Evolutionary conservation across 2,329 filamentous ascomycete genomes (phyloP), one percentile per base, ranked within the genome.

Genomic region (Aureobasidium leucospermi): DNA sequence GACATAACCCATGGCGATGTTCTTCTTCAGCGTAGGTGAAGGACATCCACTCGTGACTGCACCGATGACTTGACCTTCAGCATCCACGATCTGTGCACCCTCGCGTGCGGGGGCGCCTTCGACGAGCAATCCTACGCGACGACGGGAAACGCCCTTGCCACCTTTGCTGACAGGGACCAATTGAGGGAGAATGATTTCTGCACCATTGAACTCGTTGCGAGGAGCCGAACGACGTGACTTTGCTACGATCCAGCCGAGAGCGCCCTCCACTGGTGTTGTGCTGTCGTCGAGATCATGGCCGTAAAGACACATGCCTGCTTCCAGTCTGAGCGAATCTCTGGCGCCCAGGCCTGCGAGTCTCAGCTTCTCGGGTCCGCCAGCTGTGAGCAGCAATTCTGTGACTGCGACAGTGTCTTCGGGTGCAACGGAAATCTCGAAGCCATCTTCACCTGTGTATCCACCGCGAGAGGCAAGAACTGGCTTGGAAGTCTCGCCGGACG

Each of bases 261-360:
- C 80, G 1, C 82, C 86, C 69, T 85, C 82, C 4, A 87, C 84
- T 1, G 87, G 86, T 1, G 87, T 89, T 10, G 83, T 87, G 0
- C 78, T 78, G 60, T 96, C 93, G 71, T 95, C 86, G 39, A 99
- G 83, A 73, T 99, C 94, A 76, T 97, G 90, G n/a, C 94, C 94
- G 76, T 99, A 99, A n/a, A 99, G 82, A 74, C 94, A 99, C 93
- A 99, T 96, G 62, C 94, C 94, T 0, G 94, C 94, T 77, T 99
- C 94, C 32, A 99, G 85, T 48, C 94, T 86, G 61, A 99, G 84
- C 63, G 88, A 95, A 74, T 99, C 94, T 64, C 94, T 85, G 2
- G 94, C 90, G 9, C 92, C 94, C 0, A 99, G 82, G 3, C 94
- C 94, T 1, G 93, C 91, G 47, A 96, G 82, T 68, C 88, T 87